Percentiles rank a stretch among this genome's conserved stretches.
These are phyloP conservation scores for Arthrobotrys entomopaga DNA, from an alignment of 2,329 filamentous ascomycete genomes.

Conservation along the genomic window DNA sequence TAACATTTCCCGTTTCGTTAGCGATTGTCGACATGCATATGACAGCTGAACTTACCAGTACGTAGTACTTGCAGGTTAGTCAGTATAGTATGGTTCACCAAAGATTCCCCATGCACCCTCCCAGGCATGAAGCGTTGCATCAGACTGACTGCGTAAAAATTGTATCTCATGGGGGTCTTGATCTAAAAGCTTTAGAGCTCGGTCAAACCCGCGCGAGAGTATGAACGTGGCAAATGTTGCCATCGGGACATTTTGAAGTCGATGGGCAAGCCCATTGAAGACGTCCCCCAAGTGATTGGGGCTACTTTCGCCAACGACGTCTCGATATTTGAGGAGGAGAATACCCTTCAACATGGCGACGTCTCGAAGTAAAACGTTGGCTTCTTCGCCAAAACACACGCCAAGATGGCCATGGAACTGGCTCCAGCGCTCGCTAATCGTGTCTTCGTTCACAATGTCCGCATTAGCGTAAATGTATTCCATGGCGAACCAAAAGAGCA, in stretches of 20 bases:
- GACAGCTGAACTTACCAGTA: no score
- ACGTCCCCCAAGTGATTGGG: background rate
- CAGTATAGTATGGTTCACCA: no score
- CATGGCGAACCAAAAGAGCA: constrained; percentile 32
- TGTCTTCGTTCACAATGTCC: background rate
- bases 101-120: background rate
- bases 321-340: constrained; percentile 18
- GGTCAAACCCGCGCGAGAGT: constrained; percentile 14
- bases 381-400: background rate
- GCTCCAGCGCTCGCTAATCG: constrained; percentile 3
- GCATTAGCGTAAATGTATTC: constrained; percentile 8
- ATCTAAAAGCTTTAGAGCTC: constrained; percentile 6
- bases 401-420: constrained; percentile 1
- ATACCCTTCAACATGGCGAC: background rate
- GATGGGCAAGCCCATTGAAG: background rate
- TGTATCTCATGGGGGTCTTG: constrained; percentile 1
- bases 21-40: no score
- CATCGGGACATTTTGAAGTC: background rate
- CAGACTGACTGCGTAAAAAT: background rate
- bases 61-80: no score
- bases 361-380: background rate
- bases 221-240: constrained; percentile 13
- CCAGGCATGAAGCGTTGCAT: constrained; percentile 1
- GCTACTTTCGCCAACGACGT: background rate
- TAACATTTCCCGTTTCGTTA: no score